Evolutionary conservation across 345 rosid genomes (phyloP).

Genomic region (Gossypium bickii): DNA sequence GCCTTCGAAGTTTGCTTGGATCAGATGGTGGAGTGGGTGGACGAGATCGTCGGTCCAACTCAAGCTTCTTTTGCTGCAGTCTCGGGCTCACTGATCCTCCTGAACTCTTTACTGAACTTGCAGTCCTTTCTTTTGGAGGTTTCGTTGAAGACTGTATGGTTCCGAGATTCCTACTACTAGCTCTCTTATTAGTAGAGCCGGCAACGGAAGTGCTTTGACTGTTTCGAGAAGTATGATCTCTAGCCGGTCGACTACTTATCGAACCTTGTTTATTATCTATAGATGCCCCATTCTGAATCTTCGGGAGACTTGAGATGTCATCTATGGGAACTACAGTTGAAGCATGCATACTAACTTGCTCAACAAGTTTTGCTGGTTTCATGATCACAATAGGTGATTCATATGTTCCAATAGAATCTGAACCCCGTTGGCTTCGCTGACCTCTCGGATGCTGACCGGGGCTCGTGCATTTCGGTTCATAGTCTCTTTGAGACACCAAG

Average conservation of each 20-base stretch:
- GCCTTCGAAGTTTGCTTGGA: constrained; percentile 53
- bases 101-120: constrained; percentile 22
- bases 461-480: constrained; percentile 35
- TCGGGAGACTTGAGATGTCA: constrained; percentile 43
- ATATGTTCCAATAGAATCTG: constrained; percentile 40
- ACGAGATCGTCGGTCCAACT: constrained; percentile 63
- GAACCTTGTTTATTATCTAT: constrained; percentile 37
- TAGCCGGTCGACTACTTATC: constrained; percentile 31
- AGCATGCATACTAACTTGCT: constrained; percentile 52
- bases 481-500: constrained; percentile 35
- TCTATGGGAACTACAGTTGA: constrained; percentile 56
- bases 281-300: constrained; percentile 34
- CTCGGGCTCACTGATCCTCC: constrained; percentile 83
- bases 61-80: constrained; percentile 70
- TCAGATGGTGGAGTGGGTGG: constrained; percentile 82
- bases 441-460: constrained; percentile 35
- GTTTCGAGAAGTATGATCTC: constrained; percentile 45
- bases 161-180: constrained; percentile 33
- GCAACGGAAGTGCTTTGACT: constrained; percentile 30
- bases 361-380: constrained; percentile 86
- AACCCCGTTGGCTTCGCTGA: constrained; percentile 28
- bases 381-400: constrained; percentile 95
- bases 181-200: constrained; percentile 48
- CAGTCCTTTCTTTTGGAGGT: constrained; percentile 48
- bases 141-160: constrained; percentile 39